Evolutionary conservation across 1,139 yeast species (phyloP).

Genomic region (Yarrowia galli): DNA sequence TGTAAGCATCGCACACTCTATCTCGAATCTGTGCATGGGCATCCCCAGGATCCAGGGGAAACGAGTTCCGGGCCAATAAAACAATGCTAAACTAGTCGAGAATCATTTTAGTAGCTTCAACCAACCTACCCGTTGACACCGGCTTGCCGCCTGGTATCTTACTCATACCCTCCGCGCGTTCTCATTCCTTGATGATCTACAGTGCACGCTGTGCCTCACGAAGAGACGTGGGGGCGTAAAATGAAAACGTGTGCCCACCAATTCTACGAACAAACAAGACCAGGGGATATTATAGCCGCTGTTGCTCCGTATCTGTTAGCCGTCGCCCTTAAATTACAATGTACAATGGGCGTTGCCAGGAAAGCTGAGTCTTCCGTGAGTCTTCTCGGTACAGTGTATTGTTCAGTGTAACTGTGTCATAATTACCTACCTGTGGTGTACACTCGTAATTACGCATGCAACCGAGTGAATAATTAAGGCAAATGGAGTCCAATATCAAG

Average conservation of each 20-base stretch:
- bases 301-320: constrained; percentile 1
- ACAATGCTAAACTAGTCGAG: background rate
- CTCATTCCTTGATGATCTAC: constrained; percentile 2
- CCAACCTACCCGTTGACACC: too few relatives aligned
- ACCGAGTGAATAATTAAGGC: too few relatives aligned
- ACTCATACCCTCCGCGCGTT: background rate
- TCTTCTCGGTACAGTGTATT: too few relatives aligned
- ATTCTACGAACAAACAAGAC: background rate
- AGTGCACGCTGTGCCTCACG: background rate
- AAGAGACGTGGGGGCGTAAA: constrained; percentile 9
- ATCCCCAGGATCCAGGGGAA: constrained; percentile 18
- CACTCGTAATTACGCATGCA: too few relatives aligned
- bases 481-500: too few relatives aligned
- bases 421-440: too few relatives aligned
- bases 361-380: too few relatives aligned
- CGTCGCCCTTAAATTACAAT: too few relatives aligned
- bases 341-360: too few relatives aligned
- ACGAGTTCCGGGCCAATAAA: constrained; percentile 4
- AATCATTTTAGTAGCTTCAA: too few relatives aligned
- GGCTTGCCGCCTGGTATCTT: too few relatives aligned
- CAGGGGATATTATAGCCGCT: constrained; percentile 11
- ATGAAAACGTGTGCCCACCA: constrained; percentile 20
- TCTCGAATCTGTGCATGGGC: background rate
- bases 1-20: background rate
- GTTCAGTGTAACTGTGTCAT: too few relatives aligned